Evolutionary conservation across 805 yeast species (phyloP), one percentile per base, ranked within the genome.

Genomic region (Yamadazyma kitorensis): DNA sequence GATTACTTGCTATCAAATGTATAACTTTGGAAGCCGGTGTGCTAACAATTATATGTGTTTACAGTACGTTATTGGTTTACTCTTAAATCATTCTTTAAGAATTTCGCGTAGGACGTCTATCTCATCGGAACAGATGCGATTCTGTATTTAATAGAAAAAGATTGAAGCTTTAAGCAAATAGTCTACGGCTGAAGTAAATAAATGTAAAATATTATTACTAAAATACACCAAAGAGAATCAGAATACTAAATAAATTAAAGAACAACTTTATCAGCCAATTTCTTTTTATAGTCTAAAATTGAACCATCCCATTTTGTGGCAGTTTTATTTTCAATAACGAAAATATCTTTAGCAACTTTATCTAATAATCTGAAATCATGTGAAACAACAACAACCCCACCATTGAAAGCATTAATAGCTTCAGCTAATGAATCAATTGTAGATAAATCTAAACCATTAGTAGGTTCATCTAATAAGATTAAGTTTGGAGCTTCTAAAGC

Each of bases 301-400:
- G 82, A 57, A 52, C 95, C 95, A 45, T 93, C 86, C 98, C 98
- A 93, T 76, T 87, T 79, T 39, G 96, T 88, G 42, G 96, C 95
- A 25, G 93, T 86, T 72, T 83, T 85, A 74, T 93, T 68, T 73
- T 93, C 97, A 59, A 94, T 95, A 45, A 93, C 98, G 56, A 74
- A 91, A 61, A 93, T 93, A 57, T 93, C 98, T 72, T 91, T 86
- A 36, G 98, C 98, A 59, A 93, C 86, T 72, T 87, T 89, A 66
- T 91, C 96, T 64, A 93, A 76, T 55, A 93, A 77, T 71, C 98
- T 83, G 91, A 93, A 93, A 72, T 93, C 98, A 78, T 93, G 98
- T 43, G 97, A 88, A 47, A 93, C 98, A 40, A 93, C 96, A 48
- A 88, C 95, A 35, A 91, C 96, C 76, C 98, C 98, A 70, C 98